Percentiles rank a stretch among this genome's conserved stretches.
Evolutionary conservation across 805 yeast genomes (phyloP).

Genomic region (Candida succiphila): DNA sequence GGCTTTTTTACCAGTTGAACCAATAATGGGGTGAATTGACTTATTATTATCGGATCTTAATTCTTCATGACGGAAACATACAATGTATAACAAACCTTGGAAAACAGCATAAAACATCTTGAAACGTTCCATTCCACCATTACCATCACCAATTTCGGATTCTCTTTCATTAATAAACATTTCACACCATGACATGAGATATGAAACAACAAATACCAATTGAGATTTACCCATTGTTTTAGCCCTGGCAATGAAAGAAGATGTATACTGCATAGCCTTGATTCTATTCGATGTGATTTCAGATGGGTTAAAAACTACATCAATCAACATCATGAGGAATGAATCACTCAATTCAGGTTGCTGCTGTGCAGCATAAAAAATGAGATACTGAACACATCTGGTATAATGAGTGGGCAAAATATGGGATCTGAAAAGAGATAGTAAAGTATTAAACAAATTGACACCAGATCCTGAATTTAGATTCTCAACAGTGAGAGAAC

Average conservation of each 20-base stretch:
- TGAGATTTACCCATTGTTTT: constrained; percentile 61
- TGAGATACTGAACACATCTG: constrained; percentile 72
- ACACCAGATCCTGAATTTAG: constrained; percentile 57
- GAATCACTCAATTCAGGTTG: constrained; percentile 80
- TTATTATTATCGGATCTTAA: constrained; percentile 30
- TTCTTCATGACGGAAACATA: constrained; percentile 73
- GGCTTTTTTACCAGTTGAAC: constrained; percentile 5
- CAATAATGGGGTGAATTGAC: neutral
- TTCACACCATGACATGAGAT: constrained; percentile 75
- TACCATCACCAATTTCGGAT: constrained; percentile 53
- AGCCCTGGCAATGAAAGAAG: constrained; percentile 87
- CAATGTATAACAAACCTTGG: constrained; percentile 83
- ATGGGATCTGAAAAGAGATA: constrained; percentile 70
- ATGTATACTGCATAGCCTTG: constrained; percentile 85
- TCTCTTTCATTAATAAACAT: constrained; percentile 80
- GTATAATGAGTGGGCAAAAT: constrained; percentile 90
- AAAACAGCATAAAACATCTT: constrained; percentile 83
- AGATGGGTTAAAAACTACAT: constrained; percentile 63
- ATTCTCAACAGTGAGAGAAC: constrained; percentile 38
- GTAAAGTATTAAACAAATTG: constrained; percentile 58
- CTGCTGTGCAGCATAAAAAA: constrained; percentile 74
- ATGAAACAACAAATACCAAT: constrained; percentile 72
- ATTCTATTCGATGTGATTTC: constrained; percentile 68
- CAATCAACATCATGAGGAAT: constrained; percentile 71
- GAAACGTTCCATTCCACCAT: constrained; percentile 83